These are phyloP conservation scores for Acaromyces ingoldii DNA, from an alignment of 1,284 basidiomycete genomes.

Conservation along the genomic window DNA sequence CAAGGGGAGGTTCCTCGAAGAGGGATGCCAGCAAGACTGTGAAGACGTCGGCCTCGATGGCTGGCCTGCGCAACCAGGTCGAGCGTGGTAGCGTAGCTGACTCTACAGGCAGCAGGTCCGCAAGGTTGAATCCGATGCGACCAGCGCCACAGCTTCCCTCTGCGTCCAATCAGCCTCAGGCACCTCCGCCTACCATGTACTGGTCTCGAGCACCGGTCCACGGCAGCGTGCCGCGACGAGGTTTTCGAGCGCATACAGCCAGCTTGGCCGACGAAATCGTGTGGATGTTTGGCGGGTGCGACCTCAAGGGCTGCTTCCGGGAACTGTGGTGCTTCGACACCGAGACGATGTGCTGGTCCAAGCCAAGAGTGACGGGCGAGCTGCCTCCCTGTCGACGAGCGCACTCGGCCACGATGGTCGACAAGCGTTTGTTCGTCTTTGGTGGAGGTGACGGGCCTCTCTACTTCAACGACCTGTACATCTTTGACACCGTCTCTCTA, in stretches of 20 bases:
- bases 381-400: conserved; percentile 75
- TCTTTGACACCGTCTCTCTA: conserved; percentile 65
- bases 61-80: no score
- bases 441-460: conserved; percentile 75
- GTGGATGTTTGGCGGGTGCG: conserved; percentile 85
- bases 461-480: conserved; percentile 63
- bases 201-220: conserved; percentile 79
- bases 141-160: conserved; percentile 26
- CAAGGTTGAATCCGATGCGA: neutral
- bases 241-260: conserved; percentile 75
- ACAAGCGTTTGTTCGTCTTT: conserved; percentile 70
- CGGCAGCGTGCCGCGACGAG: conserved; percentile 67
- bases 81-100: no score
- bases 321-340: conserved; percentile 82
- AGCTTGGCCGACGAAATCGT: conserved; percentile 74
- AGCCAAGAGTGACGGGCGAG: conserved; percentile 68
- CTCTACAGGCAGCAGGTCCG: no score
- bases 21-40: no score
- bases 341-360: conserved; percentile 84
- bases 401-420: conserved; percentile 79
- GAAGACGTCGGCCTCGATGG: no score
- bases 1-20: no score
- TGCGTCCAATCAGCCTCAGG: conserved; percentile 21
- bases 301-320: conserved; percentile 68
- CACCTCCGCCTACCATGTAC: conserved; percentile 62